Evolutionary conservation across 2,329 filamentous ascomycete species (phyloP).

Genomic region (Botrytis squamosa): DNA sequence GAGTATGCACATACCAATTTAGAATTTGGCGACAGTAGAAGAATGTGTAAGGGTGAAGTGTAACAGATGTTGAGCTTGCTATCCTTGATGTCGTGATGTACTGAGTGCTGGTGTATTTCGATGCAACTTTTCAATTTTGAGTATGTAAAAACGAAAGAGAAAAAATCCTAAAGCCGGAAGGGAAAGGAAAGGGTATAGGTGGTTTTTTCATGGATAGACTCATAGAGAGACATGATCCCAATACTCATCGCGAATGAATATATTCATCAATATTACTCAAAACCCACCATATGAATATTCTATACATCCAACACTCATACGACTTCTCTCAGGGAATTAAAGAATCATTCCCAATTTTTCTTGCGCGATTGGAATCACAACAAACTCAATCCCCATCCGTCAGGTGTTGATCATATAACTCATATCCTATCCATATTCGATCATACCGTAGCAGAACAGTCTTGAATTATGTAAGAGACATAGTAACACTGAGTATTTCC

Average conservation of each 20-base stretch:
- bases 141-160: not conserved
- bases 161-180: too few species aligned
- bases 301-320: too few species aligned
- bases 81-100: not conserved
- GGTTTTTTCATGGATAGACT: not conserved
- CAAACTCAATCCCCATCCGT: too few species aligned
- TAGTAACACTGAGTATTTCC: too few species aligned
- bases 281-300: not conserved
- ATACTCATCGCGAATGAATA: not conserved
- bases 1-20: not conserved
- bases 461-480: too few species aligned
- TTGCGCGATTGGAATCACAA: too few species aligned
- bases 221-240: not conserved
- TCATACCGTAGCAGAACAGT: too few species aligned
- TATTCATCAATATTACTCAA: not conserved
- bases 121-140: not conserved
- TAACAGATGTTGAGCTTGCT: not conserved
- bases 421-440: not conserved
- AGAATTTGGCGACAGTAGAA: not conserved
- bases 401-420: not conserved
- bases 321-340: too few species aligned
- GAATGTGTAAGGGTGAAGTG: not conserved
- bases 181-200: not conserved
- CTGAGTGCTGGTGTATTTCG: not conserved
- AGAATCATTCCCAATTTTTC: too few species aligned